These are phyloP conservation scores for Colletotrichum navitas DNA, from an alignment of 2,329 filamentous ascomycete genomes.

Conservation along the genomic window DNA sequence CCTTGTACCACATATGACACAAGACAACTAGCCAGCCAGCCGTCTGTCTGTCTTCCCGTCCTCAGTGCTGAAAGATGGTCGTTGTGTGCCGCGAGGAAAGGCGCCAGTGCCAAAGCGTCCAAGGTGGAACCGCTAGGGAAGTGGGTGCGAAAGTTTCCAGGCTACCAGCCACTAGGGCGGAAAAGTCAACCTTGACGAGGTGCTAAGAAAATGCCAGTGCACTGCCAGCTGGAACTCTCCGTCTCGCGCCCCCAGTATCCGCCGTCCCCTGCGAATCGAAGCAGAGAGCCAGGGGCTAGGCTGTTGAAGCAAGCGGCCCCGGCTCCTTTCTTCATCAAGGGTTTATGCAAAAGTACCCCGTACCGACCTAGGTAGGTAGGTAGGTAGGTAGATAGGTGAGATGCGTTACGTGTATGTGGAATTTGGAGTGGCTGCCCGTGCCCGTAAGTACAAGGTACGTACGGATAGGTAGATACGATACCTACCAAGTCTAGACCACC, in stretches of 20 bases:
- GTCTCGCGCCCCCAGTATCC: background rate
- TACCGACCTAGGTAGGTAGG: too few species aligned
- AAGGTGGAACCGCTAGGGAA: slow-evolving; percentile 8
- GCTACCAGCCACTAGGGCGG: background rate
- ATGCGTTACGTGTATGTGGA: background rate
- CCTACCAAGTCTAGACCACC: background rate
- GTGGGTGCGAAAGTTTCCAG: slow-evolving; percentile 21
- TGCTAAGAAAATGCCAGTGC: slow-evolving; percentile 22
- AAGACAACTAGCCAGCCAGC: background rate
- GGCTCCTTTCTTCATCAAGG: too few species aligned
- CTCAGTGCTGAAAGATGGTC: slow-evolving; percentile 15
- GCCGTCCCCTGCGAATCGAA: slow-evolving; percentile 1
- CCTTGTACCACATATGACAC: background rate
- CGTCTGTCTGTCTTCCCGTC: slow-evolving; percentile 2
- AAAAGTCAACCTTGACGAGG: background rate
- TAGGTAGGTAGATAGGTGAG: background rate
- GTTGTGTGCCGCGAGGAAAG: slow-evolving; percentile 2
- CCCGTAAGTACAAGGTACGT: background rate
- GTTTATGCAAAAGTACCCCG: too few species aligned
- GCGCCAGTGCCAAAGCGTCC: background rate
- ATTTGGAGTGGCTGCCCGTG: background rate
- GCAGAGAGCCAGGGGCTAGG: background rate
- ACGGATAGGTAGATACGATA: background rate
- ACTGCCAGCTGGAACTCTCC: slow-evolving; percentile 26
- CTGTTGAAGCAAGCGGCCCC: background rate